Conservation (phyloP, 306 rosid genomes). For the Prinsepia uniflora region DNA sequence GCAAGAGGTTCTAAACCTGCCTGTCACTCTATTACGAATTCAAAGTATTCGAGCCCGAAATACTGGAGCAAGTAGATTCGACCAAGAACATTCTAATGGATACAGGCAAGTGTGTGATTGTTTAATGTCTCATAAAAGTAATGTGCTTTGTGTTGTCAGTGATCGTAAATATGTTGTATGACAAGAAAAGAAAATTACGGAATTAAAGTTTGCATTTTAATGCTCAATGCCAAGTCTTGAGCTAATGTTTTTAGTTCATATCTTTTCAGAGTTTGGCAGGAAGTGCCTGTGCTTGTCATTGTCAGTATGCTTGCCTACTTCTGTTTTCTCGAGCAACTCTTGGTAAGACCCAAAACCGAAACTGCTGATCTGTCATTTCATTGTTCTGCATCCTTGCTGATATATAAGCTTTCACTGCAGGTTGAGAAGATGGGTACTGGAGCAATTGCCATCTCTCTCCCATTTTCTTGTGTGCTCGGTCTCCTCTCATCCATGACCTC, state of each 20-base stretch:
- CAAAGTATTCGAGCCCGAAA: conserved; percentile 54
- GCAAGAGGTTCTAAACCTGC: conserved; percentile 79
- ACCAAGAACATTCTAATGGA: conserved; percentile 46
- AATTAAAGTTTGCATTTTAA: background rate
- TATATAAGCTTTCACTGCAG: conserved; percentile 42
- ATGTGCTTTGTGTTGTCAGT: background rate
- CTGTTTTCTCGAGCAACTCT: conserved; percentile 91
- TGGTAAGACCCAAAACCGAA: conserved; percentile 49
- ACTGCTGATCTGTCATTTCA: conserved; percentile 13
- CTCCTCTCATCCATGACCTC: conserved; percentile 88
- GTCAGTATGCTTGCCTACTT: conserved; percentile 96
- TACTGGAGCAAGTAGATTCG: conserved; percentile 44
- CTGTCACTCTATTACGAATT: conserved; percentile 79
- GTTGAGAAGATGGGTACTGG: conserved; percentile 65
- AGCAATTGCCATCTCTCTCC: conserved; percentile 87
- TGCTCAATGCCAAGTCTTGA: background rate
- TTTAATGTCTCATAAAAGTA: background rate
- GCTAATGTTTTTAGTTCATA: conserved; percentile 20
- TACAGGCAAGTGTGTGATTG: conserved; percentile 58
- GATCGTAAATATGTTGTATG: background rate
- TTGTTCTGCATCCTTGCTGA: conserved; percentile 17
- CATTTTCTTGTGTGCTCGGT: conserved; percentile 89
- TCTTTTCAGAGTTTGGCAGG: conserved; percentile 86
- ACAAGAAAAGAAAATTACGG: background rate
- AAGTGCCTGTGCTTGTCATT: conserved; percentile 89